Percentiles rank a stretch among this genome's conserved stretches.
Evolutionary conservation across 2,329 filamentous ascomycete species (phyloP).

Genomic region (Penicillium sp.): DNA sequence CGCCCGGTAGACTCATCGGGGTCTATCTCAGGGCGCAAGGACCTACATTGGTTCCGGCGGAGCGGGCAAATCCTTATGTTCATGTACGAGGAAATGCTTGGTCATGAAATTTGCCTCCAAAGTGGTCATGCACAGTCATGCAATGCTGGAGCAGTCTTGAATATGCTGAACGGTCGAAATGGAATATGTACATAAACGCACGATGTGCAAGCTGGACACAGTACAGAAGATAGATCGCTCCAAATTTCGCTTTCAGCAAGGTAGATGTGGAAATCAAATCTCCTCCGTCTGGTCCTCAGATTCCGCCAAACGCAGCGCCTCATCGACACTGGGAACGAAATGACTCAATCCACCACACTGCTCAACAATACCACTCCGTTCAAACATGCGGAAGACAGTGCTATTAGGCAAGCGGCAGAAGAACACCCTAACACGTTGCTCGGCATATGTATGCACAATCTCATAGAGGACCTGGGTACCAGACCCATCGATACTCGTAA

Average conservation of each 20-base stretch:
- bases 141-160: neutral
- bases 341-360: conserved; percentile 71
- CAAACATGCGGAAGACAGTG: conserved; percentile 68
- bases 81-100: neutral
- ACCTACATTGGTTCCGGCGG: neutral
- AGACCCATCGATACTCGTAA: conserved; percentile 88
- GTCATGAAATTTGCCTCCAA: neutral
- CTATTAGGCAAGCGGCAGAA: conserved; percentile 54
- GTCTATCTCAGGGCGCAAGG: neutral
- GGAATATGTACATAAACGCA: neutral
- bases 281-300: conserved; percentile 55
- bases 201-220: neutral
- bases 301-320: conserved; percentile 79
- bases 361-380: conserved; percentile 77
- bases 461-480: conserved; percentile 87
- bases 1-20: no score
- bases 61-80: neutral
- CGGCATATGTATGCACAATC: conserved; percentile 77
- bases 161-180: neutral
- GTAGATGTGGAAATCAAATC: conserved; percentile 15
- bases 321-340: conserved; percentile 78
- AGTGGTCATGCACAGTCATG: neutral
- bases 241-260: neutral
- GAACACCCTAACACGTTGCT: conserved; percentile 61
- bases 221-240: neutral